These are phyloP conservation scores for Didymella pomorum DNA, from an alignment of 2,329 filamentous ascomycete genomes.

Conservation along the genomic window DNA sequence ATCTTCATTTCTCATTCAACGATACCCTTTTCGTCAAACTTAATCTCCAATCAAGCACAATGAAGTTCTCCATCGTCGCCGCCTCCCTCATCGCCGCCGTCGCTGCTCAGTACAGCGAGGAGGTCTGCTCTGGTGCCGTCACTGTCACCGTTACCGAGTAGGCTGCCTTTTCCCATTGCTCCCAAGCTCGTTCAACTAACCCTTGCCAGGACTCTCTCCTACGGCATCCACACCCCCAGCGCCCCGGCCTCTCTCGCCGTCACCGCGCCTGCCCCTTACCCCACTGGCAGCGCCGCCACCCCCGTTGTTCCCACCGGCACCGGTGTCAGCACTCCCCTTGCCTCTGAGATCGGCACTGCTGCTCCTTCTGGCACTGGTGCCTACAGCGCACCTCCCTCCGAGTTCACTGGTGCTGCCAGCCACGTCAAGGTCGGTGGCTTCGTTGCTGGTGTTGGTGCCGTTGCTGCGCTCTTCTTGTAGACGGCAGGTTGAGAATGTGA, in stretches of 20 bases:
- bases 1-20: background rate
- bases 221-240: conserved; percentile 33
- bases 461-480: conserved; percentile 50
- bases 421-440: conserved; percentile 41
- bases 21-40: conserved; percentile 13
- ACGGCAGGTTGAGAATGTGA: conserved; percentile 6
- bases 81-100: conserved; percentile 36
- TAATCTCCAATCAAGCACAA: conserved; percentile 22
- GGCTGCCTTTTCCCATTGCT: conserved; percentile 1
- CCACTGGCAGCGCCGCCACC: conserved; percentile 26
- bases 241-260: conserved; percentile 32
- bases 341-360: conserved; percentile 27
- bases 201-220: conserved; percentile 20
- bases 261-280: conserved; percentile 39
- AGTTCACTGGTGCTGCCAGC: conserved; percentile 47
- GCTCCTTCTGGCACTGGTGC: conserved; percentile 34
- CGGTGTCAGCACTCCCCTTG: conserved; percentile 9
- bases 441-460: conserved; percentile 45
- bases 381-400: conserved; percentile 30
- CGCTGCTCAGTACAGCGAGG: conserved; percentile 32
- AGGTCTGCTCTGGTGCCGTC: conserved; percentile 32
- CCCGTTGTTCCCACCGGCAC: conserved; percentile 29
- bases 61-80: conserved; percentile 46
- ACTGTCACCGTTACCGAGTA: conserved; percentile 45
- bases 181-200: conserved; percentile 10